Conservation (phyloP, 805 yeast genomes). For the Saitoella complicata region DNA sequence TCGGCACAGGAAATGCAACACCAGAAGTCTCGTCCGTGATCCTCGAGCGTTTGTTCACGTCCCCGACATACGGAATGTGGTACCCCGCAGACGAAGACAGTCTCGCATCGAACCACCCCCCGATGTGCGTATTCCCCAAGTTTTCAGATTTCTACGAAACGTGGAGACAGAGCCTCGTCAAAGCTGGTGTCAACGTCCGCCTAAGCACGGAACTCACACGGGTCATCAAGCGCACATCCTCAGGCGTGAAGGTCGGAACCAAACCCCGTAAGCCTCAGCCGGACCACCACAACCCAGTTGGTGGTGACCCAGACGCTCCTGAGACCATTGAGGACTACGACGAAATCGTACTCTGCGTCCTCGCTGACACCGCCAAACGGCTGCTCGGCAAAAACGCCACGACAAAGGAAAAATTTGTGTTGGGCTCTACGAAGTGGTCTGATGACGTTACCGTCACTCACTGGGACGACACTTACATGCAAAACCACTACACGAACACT, state of each 20-base stretch:
- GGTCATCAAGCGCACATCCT: neutral
- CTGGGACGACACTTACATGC: neutral
- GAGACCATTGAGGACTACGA: neutral
- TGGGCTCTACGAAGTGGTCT: neutral
- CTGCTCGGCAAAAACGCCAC: neutral
- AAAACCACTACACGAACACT: neutral
- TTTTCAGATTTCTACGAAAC: neutral
- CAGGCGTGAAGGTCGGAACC: neutral
- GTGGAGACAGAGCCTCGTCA: neutral
- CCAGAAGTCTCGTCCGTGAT: neutral
- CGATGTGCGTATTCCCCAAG: neutral
- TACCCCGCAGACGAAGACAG: neutral
- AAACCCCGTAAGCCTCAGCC: neutral
- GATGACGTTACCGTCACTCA: neutral
- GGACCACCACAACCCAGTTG: neutral
- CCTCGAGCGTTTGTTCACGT: neutral
- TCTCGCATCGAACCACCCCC: neutral
- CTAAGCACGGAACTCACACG: neutral
- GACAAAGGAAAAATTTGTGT: neutral
- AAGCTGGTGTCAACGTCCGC: neutral
- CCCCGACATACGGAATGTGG: neutral
- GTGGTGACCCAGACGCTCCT: neutral
- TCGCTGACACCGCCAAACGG: neutral
- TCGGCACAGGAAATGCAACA: neutral
- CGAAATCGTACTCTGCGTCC: neutral